These are phyloP conservation scores for Ophiocordyceps robertsii DNA, from an alignment of 2,329 filamentous ascomycete genomes.

Conservation along the genomic window DNA sequence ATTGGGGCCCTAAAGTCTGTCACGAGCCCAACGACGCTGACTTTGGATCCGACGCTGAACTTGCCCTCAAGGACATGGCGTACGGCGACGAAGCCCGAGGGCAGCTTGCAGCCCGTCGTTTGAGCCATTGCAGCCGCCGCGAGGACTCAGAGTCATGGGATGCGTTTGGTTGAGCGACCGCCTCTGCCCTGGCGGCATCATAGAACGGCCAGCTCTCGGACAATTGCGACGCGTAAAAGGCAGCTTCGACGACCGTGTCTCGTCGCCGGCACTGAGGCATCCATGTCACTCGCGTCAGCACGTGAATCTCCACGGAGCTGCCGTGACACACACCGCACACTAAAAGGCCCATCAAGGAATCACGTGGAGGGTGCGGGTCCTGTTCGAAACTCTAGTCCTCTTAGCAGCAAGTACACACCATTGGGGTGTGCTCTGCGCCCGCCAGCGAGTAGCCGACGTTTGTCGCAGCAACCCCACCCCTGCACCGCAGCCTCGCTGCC, in stretches of 20 bases:
- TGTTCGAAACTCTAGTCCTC: neutral
- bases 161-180: neutral
- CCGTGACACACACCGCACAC: too few relatives aligned
- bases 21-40: conserved; percentile 58
- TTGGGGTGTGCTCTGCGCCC: too few relatives aligned
- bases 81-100: conserved; percentile 15
- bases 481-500: neutral
- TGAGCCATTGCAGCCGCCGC: neutral
- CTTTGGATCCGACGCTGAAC: conserved; percentile 13
- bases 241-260: too few relatives aligned
- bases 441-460: neutral
- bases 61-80: conserved; percentile 29
- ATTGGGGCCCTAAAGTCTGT: conserved; percentile 46
- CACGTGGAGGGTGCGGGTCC: neutral
- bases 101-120: conserved; percentile 3
- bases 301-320: conserved; percentile 11
- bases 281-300: conserved; percentile 9
- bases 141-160: neutral
- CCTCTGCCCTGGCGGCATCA: too few relatives aligned
- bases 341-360: neutral
- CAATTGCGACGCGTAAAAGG: too few relatives aligned
- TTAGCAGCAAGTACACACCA: neutral
- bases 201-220: too few relatives aligned
- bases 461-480: neutral
- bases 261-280: too few relatives aligned